phyloP scores from a whole-genome alignment of 225 moss, liverwort and hornwort genomes.

The Straminergon stramineum region DNA sequence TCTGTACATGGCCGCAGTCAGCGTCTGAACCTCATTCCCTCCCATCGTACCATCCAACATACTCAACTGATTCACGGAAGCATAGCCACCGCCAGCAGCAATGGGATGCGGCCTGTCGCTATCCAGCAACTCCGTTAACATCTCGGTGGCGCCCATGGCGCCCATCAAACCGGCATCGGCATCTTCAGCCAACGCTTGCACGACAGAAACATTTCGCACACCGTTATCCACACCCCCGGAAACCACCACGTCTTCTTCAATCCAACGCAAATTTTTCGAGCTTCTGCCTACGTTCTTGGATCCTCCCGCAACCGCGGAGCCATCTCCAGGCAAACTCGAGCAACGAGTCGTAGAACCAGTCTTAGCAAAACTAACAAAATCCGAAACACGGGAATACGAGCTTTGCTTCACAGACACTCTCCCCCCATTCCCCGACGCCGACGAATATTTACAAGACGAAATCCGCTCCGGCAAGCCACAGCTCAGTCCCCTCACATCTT shows the following conservation, averaged over 20 bases:
- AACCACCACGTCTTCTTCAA: constrained; percentile 34
- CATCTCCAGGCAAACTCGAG: constrained; percentile 26
- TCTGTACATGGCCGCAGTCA: constrained; percentile 46
- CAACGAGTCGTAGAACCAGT: neutral
- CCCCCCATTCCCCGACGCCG: constrained; percentile 6
- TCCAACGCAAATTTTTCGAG: constrained; percentile 30
- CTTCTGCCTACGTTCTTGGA: neutral
- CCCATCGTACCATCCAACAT: constrained; percentile 9
- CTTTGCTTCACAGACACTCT: neutral
- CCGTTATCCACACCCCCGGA: neutral
- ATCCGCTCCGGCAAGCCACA: constrained; percentile 10
- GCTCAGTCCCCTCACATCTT: constrained; percentile 16
- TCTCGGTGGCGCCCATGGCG: neutral
- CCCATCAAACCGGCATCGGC: neutral
- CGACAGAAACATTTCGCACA: constrained; percentile 12
- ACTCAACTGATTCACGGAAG: neutral
- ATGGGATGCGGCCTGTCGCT: constrained; percentile 31
- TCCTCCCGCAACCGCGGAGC: neutral
- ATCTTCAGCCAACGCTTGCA: constrained; percentile 27
- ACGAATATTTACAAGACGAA: neutral
- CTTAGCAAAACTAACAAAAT: neutral
- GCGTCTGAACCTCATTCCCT: constrained; percentile 20
- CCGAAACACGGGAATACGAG: neutral
- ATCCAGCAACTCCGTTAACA: constrained; percentile 18
- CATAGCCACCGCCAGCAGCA: neutral